A percentile compares a stretch with the other conserved stretches of the same genome.
Evolutionary conservation across 2,329 filamentous ascomycete species (phyloP).

Genomic region (Aureobasidium sp.): DNA sequence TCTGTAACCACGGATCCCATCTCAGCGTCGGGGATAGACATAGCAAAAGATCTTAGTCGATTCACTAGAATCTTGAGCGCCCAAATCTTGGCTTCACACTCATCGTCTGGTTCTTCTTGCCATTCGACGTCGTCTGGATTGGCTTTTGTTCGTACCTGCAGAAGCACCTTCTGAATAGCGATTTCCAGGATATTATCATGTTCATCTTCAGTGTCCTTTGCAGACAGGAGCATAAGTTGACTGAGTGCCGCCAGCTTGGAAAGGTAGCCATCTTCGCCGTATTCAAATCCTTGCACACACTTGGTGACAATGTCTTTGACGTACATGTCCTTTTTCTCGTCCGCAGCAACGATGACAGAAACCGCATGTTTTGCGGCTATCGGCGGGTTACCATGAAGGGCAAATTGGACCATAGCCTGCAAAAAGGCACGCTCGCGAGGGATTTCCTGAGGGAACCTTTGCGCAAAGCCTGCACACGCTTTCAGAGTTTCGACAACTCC

Average conservation of each 20-base stretch:
- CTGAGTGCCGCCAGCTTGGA: constrained; percentile 63
- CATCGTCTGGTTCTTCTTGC: constrained; percentile 62
- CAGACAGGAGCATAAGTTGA: constrained; percentile 69
- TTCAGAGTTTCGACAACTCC: constrained; percentile 85
- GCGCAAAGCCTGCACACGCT: constrained; percentile 85
- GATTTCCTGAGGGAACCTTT: constrained; percentile 76
- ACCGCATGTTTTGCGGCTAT: constrained; percentile 90
- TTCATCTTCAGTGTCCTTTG: constrained; percentile 64
- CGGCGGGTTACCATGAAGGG: constrained; percentile 71
- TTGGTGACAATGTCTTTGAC: constrained; percentile 75
- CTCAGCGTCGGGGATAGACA: constrained; percentile 29
- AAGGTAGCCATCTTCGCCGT: constrained; percentile 67
- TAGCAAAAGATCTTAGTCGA: constrained; percentile 57
- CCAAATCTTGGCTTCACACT: constrained; percentile 75
- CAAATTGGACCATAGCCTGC: constrained; percentile 74
- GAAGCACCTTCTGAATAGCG: constrained; percentile 65
- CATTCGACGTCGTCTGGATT: constrained; percentile 40
- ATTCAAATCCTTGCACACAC: constrained; percentile 66
- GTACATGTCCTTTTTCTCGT: constrained; percentile 74
- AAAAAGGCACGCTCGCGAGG: constrained; percentile 73
- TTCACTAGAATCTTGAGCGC: constrained; percentile 84
- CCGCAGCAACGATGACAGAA: constrained; percentile 74
- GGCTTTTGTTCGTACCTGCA: constrained; percentile 52
- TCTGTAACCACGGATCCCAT: constrained; percentile 41
- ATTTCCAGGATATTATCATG: constrained; percentile 74